Conservation (phyloP, 495 filamentous ascomycete species). For the Xanthoparmelia taractica region DNA sequence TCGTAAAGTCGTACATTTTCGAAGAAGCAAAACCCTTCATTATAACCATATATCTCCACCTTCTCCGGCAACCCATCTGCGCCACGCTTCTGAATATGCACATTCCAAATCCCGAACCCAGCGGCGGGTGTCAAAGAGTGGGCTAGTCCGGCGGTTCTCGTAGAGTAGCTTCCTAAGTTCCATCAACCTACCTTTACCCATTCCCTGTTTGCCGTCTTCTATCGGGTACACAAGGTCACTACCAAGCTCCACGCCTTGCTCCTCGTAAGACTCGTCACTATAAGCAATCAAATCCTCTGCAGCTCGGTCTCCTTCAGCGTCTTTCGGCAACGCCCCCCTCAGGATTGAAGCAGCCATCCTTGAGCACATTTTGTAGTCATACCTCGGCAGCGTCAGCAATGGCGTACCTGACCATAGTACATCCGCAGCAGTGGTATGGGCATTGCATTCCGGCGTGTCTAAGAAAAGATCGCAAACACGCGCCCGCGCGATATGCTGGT, state of each 20-base stretch:
- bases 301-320: conserved; percentile 55
- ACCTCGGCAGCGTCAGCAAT: conserved; percentile 85
- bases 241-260: conserved; percentile 67
- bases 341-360: conserved; percentile 95
- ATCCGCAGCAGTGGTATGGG: conserved; percentile 95
- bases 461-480: conserved; percentile 90
- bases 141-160: conserved; percentile 70
- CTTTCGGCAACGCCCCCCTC: conserved; percentile 73
- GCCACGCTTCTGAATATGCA: conserved; percentile 84
- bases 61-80: conserved; percentile 74
- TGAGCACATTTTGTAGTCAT: conserved; percentile 97
- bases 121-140: conserved; percentile 81
- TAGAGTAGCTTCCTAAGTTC: conserved; percentile 75
- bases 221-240: conserved; percentile 54
- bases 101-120: conserved; percentile 91
- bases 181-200: conserved; percentile 58
- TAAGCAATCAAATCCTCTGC: conserved; percentile 67
- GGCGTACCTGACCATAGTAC: conserved; percentile 95
- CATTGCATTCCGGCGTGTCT: conserved; percentile 97
- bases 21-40: background rate
- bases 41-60: conserved; percentile 80
- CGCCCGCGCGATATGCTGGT: conserved; percentile 86
- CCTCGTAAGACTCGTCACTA: conserved; percentile 75
- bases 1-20: conserved; percentile 10
- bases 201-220: conserved; percentile 41